Percentiles rank a stretch among this genome's conserved stretches.
These are phyloP conservation scores for Geotrichum candidum DNA, from an alignment of 1,139 yeast genomes.

Conservation along the genomic window DNA sequence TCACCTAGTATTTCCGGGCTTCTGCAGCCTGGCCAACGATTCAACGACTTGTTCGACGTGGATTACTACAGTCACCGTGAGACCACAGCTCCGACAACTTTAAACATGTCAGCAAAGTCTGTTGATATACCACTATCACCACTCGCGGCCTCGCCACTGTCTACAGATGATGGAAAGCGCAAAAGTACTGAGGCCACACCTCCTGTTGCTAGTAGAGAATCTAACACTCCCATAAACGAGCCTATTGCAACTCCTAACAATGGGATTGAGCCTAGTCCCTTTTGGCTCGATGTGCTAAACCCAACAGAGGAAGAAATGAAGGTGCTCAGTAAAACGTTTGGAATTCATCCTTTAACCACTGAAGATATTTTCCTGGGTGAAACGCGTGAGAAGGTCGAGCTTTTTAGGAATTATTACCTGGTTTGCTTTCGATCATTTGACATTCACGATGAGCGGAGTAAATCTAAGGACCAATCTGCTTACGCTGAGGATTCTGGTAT, in stretches of 20 bases:
- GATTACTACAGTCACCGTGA: constrained; percentile 1
- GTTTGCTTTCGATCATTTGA: constrained; percentile 93
- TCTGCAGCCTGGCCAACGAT: constrained; percentile 42
- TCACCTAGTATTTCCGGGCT: constrained; percentile 85
- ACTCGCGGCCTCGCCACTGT: background rate
- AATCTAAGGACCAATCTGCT: constrained; percentile 6
- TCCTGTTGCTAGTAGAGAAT: constrained; percentile 4
- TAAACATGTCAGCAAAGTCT: background rate
- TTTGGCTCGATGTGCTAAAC: constrained; percentile 87
- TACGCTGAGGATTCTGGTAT: constrained; percentile 10
- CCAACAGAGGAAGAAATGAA: constrained; percentile 97
- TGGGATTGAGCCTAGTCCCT: constrained; percentile 42
- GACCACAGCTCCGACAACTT: constrained; percentile 4
- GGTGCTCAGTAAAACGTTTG: constrained; percentile 81
- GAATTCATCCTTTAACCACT: constrained; percentile 91
- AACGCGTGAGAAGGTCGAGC: constrained; percentile 88
- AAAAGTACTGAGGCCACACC: background rate
- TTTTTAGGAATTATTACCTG: constrained; percentile 82
- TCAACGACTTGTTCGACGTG: constrained; percentile 31
- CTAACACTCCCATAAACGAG: background rate
- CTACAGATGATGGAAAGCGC: background rate
- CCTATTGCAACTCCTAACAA: background rate
- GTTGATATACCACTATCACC: background rate
- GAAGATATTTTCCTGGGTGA: constrained; percentile 94
- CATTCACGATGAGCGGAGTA: constrained; percentile 27